These are phyloP conservation scores for Fusarium nurragi DNA, from an alignment of 2,329 filamentous ascomycete species.

Conservation along the genomic window DNA sequence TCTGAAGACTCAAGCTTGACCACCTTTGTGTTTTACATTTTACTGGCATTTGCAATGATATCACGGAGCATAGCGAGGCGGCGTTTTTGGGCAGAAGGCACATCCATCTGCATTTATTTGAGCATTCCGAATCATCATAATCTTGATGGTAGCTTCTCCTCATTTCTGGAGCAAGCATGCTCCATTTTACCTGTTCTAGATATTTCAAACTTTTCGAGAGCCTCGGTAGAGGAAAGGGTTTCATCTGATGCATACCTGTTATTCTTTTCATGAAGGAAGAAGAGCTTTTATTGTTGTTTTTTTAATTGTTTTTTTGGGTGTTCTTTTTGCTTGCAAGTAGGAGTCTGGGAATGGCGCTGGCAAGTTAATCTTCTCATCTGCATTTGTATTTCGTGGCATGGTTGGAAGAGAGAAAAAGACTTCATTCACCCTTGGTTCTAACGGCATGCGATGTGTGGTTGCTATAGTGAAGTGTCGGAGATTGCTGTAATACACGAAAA, in stretches of 20 bases:
- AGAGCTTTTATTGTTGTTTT: not conserved
- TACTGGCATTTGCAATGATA: slow-evolving; percentile 39
- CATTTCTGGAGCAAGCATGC: slow-evolving; percentile 18
- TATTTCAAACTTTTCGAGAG: slow-evolving; percentile 16
- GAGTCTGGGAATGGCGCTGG: slow-evolving; percentile 36
- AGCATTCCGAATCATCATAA: slow-evolving; percentile 32
- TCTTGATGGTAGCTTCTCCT: slow-evolving; percentile 27
- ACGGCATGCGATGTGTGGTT: slow-evolving; percentile 14
- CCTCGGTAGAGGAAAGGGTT: slow-evolving; percentile 23
- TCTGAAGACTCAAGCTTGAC: slow-evolving; percentile 27
- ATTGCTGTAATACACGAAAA: slow-evolving; percentile 37
- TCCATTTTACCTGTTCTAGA: slow-evolving; percentile 24
- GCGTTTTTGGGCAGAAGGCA: slow-evolving; percentile 47
- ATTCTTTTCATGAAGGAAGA: slow-evolving; percentile 9
- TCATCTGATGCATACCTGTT: slow-evolving; percentile 12
- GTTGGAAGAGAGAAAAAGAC: slow-evolving; percentile 41
- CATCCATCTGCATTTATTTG: slow-evolving; percentile 40
- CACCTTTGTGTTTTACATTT: slow-evolving; percentile 35
- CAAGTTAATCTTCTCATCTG: slow-evolving; percentile 12
- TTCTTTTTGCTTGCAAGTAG: slow-evolving; percentile 14
- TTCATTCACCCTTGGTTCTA: slow-evolving; percentile 26
- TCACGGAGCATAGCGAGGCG: slow-evolving; percentile 54
- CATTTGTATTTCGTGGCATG: slow-evolving; percentile 33
- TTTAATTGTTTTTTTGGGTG: not conserved
- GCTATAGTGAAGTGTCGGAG: slow-evolving; percentile 13